Percentiles rank a stretch among this genome's conserved stretches.
Conservation (phyloP, 805 yeast genomes). For the Metschnikowia baotianmanensis region DNA sequence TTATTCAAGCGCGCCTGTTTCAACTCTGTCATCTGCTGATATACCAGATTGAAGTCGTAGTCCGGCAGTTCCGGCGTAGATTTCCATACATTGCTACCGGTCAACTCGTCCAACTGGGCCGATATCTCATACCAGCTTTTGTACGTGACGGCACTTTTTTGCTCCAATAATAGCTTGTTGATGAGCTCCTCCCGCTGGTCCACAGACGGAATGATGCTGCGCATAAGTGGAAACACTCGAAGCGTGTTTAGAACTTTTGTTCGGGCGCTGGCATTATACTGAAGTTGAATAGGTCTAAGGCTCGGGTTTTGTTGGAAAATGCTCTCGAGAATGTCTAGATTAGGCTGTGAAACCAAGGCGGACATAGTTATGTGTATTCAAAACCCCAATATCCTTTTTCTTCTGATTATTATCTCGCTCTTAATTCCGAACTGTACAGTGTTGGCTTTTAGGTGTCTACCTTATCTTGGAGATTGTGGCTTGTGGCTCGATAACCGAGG, state of each 20-base stretch:
- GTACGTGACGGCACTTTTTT: constrained; percentile 41
- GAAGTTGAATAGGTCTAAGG: constrained; percentile 9
- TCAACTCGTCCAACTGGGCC: constrained; percentile 57
- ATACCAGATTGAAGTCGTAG: constrained; percentile 70
- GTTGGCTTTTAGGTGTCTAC: too few relatives aligned
- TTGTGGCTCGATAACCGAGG: too few relatives aligned
- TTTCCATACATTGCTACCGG: constrained; percentile 75
- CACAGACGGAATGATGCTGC: constrained; percentile 13
- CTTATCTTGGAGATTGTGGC: too few relatives aligned
- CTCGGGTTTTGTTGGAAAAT: constrained; percentile 16
- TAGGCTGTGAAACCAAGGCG: constrained; percentile 8
- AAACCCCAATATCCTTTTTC: too few relatives aligned
- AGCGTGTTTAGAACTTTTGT: constrained; percentile 12
- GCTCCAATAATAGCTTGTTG: constrained; percentile 26
- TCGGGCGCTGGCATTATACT: constrained; percentile 10
- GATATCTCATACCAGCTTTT: constrained; percentile 69
- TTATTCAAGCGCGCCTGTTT: constrained; percentile 52
- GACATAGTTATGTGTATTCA: neutral
- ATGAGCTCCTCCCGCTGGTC: constrained; percentile 19
- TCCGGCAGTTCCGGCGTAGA: constrained; percentile 53
- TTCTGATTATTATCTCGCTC: too few relatives aligned
- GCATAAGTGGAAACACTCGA: constrained; percentile 13
- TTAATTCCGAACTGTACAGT: too few relatives aligned
- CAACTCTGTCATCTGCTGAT: constrained; percentile 52
- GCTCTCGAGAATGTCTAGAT: constrained; percentile 17